Conservation (phyloP, 2,329 filamentous ascomycete species). For the Trichoderma lentiforme region DNA sequence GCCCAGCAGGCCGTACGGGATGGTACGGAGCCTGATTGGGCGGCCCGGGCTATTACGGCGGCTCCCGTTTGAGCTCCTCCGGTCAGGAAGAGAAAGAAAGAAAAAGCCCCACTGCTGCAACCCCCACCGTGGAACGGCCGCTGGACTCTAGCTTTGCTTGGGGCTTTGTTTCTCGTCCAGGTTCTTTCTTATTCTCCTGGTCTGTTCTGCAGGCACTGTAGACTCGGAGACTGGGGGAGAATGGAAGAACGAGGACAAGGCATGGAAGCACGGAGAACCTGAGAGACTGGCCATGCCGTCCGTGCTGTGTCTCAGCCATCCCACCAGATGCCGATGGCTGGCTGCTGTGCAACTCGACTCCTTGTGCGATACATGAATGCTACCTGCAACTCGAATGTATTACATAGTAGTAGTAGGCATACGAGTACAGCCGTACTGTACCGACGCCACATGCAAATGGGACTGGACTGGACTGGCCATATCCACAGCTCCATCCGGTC, state of each 20-base stretch:
- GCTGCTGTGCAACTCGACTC: neutral
- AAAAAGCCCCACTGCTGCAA: neutral
- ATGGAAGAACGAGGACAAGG: neutral
- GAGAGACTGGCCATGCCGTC: neutral
- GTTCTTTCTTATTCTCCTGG: neutral
- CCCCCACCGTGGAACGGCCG: neutral
- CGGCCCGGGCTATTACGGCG: slow-evolving; percentile 7
- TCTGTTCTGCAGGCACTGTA: neutral
- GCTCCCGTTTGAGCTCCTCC: neutral
- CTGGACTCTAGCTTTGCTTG: neutral
- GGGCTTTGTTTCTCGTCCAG: neutral
- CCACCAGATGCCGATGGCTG: neutral
- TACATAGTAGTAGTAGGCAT: neutral
- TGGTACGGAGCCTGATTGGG: slow-evolving; percentile 15
- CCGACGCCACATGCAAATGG: neutral
- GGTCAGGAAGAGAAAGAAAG: neutral
- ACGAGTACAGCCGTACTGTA: neutral
- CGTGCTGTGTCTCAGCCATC: neutral
- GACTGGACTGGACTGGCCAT: neutral
- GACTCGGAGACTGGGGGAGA: neutral
- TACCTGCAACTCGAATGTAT: neutral
- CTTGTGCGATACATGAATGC: neutral
- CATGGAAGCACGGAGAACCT: neutral
- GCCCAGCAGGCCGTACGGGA: slow-evolving; percentile 1
- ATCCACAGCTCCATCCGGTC: neutral